A percentile compares a stretch with the other conserved stretches of the same genome.
Conservation (phyloP, 2,329 filamentous ascomycete species). For the Alternaria postmessia region DNA sequence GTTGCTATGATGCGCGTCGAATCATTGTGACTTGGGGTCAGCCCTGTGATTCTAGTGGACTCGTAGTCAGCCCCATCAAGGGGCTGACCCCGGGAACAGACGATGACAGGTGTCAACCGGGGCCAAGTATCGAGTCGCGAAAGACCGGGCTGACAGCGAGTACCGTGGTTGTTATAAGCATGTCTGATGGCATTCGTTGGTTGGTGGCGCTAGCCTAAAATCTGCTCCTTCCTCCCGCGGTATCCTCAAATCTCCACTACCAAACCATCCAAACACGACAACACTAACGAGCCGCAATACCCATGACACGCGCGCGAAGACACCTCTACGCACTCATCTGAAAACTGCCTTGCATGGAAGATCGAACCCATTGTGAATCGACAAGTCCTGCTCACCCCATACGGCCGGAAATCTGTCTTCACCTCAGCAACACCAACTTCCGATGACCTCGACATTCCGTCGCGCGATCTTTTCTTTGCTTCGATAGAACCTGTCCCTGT, state of each 20-base stretch:
- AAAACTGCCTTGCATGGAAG: slow-evolving; percentile 43
- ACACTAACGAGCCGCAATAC: slow-evolving; percentile 29
- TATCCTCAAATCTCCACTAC: slow-evolving; percentile 33
- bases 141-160: slow-evolving; percentile 20
- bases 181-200: slow-evolving; percentile 13
- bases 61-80: slow-evolving; percentile 8
- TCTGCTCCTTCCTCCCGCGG: slow-evolving; percentile 30
- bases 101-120: slow-evolving; percentile 8
- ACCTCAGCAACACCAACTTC: slow-evolving; percentile 27
- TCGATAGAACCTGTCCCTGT: slow-evolving; percentile 27
- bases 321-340: slow-evolving; percentile 4
- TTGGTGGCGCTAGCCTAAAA: slow-evolving; percentile 25
- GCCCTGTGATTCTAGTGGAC: not conserved
- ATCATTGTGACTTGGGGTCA: slow-evolving; percentile 3
- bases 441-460: slow-evolving; percentile 43
- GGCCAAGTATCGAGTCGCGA: slow-evolving; percentile 19
- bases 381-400: slow-evolving; percentile 19
- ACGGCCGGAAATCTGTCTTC: slow-evolving; percentile 24
- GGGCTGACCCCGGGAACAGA: slow-evolving; percentile 1
- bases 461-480: slow-evolving; percentile 26
- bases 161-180: slow-evolving; percentile 13
- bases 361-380: slow-evolving; percentile 26
- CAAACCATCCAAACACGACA: slow-evolving; percentile 18
- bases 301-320: slow-evolving; percentile 17
- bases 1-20: slow-evolving; percentile 4